These are phyloP conservation scores for Sequoiadendron giganteum DNA, from an alignment of 75 land plant species.

Conservation along the genomic window DNA sequence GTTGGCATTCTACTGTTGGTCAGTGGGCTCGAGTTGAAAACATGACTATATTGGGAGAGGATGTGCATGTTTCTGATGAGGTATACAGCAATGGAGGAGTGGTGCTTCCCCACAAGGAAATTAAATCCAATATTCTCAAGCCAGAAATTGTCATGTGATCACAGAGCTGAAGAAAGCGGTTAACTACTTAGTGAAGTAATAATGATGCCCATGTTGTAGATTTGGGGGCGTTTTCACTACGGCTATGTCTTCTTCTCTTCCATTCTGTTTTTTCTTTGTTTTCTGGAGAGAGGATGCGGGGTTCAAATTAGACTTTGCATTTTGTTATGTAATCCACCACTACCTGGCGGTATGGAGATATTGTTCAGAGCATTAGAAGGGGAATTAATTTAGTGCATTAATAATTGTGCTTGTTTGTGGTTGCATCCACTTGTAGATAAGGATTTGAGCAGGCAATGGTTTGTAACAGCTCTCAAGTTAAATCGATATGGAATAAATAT, in stretches of 20 bases:
- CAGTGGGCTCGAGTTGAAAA: slow-evolving; percentile 93
- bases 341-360: not conserved
- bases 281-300: not conserved
- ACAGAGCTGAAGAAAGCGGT: not conserved
- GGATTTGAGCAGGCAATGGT: slow-evolving; percentile 2
- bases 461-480: not conserved
- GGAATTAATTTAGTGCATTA: not conserved
- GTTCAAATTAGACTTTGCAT: not conserved
- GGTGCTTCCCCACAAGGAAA: slow-evolving; percentile 94
- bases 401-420: not conserved
- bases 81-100: slow-evolving; percentile 89
- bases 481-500: not conserved
- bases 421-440: slow-evolving; percentile 1
- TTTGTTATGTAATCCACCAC: not conserved
- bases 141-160: slow-evolving; percentile 89
- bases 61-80: slow-evolving; percentile 89
- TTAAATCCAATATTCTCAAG: slow-evolving; percentile 80
- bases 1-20: slow-evolving; percentile 96
- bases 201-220: not conserved
- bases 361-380: not conserved
- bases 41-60: slow-evolving; percentile 94
- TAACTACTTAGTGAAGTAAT: not conserved
- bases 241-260: not conserved
- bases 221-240: not conserved
- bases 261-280: not conserved